Evolutionary conservation across 2,329 filamentous ascomycete species (phyloP), one percentile per base, ranked within the genome.

Genomic region (Diaporthe citri): DNA sequence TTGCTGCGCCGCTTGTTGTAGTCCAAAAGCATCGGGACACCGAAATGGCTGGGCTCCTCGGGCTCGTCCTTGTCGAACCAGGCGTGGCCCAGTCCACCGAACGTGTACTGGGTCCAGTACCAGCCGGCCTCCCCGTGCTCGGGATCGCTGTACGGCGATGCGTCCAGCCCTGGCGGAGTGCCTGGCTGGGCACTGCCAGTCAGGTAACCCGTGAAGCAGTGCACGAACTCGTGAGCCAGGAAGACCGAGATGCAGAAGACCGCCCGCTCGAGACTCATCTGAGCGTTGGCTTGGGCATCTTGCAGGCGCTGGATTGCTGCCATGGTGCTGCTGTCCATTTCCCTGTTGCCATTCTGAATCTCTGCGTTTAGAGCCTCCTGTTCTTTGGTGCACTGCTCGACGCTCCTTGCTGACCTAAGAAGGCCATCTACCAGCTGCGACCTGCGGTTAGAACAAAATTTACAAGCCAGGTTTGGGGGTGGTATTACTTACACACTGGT

Each of bases 141-240:
- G 22, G 2, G 2, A 13, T 67, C 43, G 12, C 28, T 67, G 62
- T 67, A 67, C 6, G 62, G 62, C 13, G 31, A 28, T 3, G 62
- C 62, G 22, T 51, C 51, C 31, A 67, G 31, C 20, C 4, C 62
- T 0, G 62, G 31, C 2, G 62, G 62, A 22, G 62, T 67, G 6
- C 31, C 62, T 9, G 62, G 62, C 22, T 39, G 20, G 1, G 62
- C 8, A 8, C 28, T 15, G 31, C 62, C 62, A 22, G 62, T 67
- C 9, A 67, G 62, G 31, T 39, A 67, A 12, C 62, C 62, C 10
- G 62, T 67, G 62, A 67, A 67, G 62, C 62, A 67, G 62, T 67
- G 62, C 4, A 67, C 62, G 28, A 67, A 67, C 43, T 67, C 62
- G 43, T 67, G 62, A 1, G 62, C 62, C 22, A 67, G 62, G 22